These are phyloP conservation scores for Dioscorea dumetorum DNA, from an alignment of 106 monocot genomes.

Conservation along the genomic window DNA sequence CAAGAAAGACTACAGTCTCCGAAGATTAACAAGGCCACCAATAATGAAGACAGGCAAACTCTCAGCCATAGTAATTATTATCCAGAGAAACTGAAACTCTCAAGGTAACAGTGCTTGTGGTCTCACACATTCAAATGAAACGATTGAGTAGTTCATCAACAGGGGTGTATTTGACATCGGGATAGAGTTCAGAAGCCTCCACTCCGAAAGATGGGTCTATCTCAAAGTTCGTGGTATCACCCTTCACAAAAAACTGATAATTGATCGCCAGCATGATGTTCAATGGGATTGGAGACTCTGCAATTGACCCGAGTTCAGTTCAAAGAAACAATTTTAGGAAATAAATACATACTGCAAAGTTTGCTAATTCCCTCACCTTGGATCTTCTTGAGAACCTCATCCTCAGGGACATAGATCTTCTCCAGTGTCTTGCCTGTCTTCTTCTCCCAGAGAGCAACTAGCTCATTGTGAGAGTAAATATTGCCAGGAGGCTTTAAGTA, in stretches of 20 bases:
- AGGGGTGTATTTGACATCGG: conserved; percentile 66
- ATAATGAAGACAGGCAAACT: too few species aligned
- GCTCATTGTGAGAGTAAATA: conserved; percentile 52
- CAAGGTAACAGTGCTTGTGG: too few species aligned
- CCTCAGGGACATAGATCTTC: conserved; percentile 49
- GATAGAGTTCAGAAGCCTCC: conserved; percentile 66
- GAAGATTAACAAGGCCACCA: too few species aligned
- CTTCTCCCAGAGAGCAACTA: conserved; percentile 60
- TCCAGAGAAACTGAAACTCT: too few species aligned
- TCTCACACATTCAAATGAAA: conserved; percentile 13
- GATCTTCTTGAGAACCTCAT: conserved; percentile 48
- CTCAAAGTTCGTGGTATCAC: conserved; percentile 58
- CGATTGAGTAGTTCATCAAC: conserved; percentile 49
- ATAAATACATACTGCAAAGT: not conserved
- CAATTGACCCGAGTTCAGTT: not conserved
- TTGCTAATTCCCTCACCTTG: conserved; percentile 18
- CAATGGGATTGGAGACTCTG: conserved; percentile 41
- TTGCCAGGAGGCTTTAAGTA: conserved; percentile 44
- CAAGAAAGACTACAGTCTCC: too few species aligned
- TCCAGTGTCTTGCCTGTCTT: conserved; percentile 53
- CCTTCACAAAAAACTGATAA: conserved; percentile 49
- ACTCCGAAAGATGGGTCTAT: conserved; percentile 58
- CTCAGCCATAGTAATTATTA: too few species aligned
- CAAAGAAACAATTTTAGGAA: not conserved
- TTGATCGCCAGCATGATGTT: conserved; percentile 28